A percentile compares a stretch with the other conserved stretches of the same genome.
These are phyloP conservation scores for Tuber indicum DNA, from an alignment of 495 filamentous ascomycete species.

Conservation along the genomic window DNA sequence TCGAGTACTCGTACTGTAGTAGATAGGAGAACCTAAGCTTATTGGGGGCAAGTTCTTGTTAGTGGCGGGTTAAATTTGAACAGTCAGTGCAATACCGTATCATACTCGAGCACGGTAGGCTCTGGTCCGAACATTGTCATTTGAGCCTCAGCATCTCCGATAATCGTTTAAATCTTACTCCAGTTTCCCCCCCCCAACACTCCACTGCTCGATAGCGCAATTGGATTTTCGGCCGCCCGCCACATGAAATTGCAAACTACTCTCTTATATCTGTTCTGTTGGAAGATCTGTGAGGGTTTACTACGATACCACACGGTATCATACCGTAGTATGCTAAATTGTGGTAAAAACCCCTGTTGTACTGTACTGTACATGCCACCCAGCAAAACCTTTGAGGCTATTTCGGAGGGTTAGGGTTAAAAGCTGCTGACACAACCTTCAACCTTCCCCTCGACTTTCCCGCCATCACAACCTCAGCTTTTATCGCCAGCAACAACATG, in stretches of 20 bases:
- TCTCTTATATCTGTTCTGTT: not conserved
- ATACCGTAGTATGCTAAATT: not conserved
- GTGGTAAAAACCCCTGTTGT: not conserved
- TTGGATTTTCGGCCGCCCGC: not conserved
- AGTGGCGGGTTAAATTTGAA: too few species aligned
- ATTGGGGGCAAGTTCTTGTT: too few species aligned
- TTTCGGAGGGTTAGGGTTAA: not conserved
- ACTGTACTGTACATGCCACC: not conserved
- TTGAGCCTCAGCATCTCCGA: not conserved
- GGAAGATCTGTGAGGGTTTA: not conserved
- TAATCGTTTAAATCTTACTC: not conserved
- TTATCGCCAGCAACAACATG: conserved; percentile 6
- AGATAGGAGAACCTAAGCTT: too few species aligned
- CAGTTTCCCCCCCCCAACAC: not conserved
- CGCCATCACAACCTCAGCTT: conserved; percentile 1
- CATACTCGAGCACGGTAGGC: too few species aligned
- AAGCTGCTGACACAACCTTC: conserved; percentile 1
- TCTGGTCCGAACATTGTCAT: not conserved
- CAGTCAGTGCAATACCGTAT: too few species aligned
- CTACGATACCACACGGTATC: too few species aligned
- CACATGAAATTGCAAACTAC: not conserved
- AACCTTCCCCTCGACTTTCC: not conserved
- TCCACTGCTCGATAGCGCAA: not conserved
- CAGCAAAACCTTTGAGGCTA: not conserved
- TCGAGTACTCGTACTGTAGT: too few species aligned